Evolutionary conservation across 2,329 filamentous ascomycete genomes (phyloP).

Genomic region (Lecanicillium sp.): DNA sequence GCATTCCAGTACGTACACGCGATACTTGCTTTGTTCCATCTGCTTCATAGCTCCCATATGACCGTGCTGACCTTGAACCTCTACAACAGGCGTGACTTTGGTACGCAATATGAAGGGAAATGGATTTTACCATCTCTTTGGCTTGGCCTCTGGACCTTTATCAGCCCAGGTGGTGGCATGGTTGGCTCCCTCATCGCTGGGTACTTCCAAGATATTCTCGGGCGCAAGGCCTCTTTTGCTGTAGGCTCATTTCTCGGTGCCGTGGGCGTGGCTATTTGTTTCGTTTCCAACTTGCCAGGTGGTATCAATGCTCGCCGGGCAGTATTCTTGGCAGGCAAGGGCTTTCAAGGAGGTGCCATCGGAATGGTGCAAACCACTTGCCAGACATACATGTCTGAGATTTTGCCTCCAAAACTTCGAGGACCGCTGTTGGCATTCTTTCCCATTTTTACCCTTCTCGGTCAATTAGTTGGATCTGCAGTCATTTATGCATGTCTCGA

Average conservation of each 20-base stretch:
- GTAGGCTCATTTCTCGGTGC: conserved; percentile 28
- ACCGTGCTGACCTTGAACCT: neutral
- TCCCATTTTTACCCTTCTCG: conserved; percentile 39
- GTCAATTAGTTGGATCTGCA: conserved; percentile 37
- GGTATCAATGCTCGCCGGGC: conserved; percentile 20
- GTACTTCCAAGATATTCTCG: conserved; percentile 30
- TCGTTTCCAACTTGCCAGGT: conserved; percentile 13
- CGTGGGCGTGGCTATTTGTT: conserved; percentile 24
- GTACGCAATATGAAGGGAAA: conserved; percentile 18
- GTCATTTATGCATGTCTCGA: conserved; percentile 28
- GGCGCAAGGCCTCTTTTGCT: conserved; percentile 27
- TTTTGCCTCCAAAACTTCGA: conserved; percentile 35
- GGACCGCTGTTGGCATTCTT: conserved; percentile 40
- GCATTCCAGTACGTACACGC: conserved; percentile 16
- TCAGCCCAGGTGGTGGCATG: conserved; percentile 28
- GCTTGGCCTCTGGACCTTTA: conserved; percentile 36
- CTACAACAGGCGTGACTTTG: conserved; percentile 24
- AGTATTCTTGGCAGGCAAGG: conserved; percentile 36
- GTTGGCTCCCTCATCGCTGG: conserved; percentile 29
- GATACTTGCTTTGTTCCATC: neutral
- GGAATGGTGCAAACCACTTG: conserved; percentile 34
- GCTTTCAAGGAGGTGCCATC: conserved; percentile 36
- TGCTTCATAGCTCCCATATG: neutral
- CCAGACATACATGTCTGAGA: conserved; percentile 43
- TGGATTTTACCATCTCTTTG: conserved; percentile 33